Percentiles rank a stretch among this genome's conserved stretches.
These are phyloP conservation scores for Colletotrichum brevisporum DNA, from an alignment of 2,329 filamentous ascomycete genomes.

Conservation along the genomic window DNA sequence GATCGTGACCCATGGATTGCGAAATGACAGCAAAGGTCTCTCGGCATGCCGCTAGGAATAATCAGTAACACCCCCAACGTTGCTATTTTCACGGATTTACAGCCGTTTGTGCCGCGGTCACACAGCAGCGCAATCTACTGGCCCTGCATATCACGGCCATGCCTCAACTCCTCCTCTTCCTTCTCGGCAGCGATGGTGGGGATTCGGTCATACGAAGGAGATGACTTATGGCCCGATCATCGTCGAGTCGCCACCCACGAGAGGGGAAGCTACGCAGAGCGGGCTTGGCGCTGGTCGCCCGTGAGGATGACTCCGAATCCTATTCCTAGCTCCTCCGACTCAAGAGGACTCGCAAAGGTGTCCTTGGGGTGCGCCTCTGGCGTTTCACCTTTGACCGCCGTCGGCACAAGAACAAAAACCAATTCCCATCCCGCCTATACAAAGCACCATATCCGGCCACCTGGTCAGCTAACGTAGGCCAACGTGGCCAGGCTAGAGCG, in stretches of 20 bases:
- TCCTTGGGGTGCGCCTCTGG: constrained; percentile 7
- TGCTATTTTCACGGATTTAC: constrained; percentile 25
- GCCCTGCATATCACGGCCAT: constrained; percentile 18
- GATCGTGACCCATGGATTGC: not conserved
- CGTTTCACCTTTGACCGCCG: constrained; percentile 31
- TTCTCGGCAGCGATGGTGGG: constrained; percentile 18
- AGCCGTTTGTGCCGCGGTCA: constrained; percentile 24
- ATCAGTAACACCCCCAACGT: not conserved
- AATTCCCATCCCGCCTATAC: not conserved
- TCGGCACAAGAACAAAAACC: constrained; percentile 16
- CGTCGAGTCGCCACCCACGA: constrained; percentile 5
- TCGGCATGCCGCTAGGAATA: not conserved
- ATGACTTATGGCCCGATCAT: constrained; percentile 22
- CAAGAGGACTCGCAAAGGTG: constrained; percentile 24
- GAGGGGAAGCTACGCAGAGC: constrained; percentile 7
- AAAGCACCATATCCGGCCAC: constrained; percentile 31
- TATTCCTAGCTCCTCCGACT: constrained; percentile 1
- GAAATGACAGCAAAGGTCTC: constrained; percentile 1
- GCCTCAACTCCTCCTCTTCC: constrained; percentile 1
- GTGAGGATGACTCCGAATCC: constrained; percentile 3
- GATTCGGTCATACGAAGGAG: constrained; percentile 26
- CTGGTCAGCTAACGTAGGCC: constrained; percentile 34
- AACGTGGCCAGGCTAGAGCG: constrained; percentile 37
- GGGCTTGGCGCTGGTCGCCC: constrained; percentile 6
- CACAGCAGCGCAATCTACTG: constrained; percentile 19